Evolutionary conservation across 2,329 filamentous ascomycete genomes (phyloP), one percentile per base, ranked within the genome.

Genomic region (Fusarium chaquense): DNA sequence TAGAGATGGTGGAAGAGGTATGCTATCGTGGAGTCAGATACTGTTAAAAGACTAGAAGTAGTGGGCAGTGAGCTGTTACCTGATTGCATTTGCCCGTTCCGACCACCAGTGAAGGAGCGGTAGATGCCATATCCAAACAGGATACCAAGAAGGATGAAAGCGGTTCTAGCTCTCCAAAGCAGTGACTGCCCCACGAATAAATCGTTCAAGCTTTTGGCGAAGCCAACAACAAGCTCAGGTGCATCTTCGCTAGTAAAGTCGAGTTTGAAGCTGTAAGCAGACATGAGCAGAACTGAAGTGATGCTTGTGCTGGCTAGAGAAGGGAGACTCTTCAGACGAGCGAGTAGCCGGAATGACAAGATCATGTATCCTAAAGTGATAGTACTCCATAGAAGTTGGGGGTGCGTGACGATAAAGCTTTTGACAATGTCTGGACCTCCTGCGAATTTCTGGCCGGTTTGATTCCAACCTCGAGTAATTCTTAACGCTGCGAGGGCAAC

Each of bases 401-500:
- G 89, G 59, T 93, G 86, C 0, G 85, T 82, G 18, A 86, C 82
- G 56, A 97, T 83, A 75, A 93, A 91, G 7, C 80, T 83, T 62
- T 91, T 93, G 67, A 92, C 92, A 46, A 98, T 92, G 75, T 98
- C 96, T 28, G 93, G 89, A 40, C 91, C 91, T n/a, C 94, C 94
- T 2, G 96, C 91, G 73, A 93, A 94, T 78, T 99, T 99, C 77
- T 98, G 95, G 6, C 96, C 96, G 0, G 96, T 98, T 78, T 98
- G 96, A 76, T 98, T 98, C 95, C 95, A 99, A 58, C 91, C 87
- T 44, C 93, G 84, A 38, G 89, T 82, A 4, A 97, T 73, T 36
- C 94, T 87, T 55, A 93, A 86, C 10, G 88, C 80, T 2, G 85
- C 74, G 10, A 95, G 83, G 0, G 92, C 82, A 33, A 85, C 73